Evolutionary conservation across 257 asterid genomes (phyloP).

Genomic region (Rubia yunnanensis): DNA sequence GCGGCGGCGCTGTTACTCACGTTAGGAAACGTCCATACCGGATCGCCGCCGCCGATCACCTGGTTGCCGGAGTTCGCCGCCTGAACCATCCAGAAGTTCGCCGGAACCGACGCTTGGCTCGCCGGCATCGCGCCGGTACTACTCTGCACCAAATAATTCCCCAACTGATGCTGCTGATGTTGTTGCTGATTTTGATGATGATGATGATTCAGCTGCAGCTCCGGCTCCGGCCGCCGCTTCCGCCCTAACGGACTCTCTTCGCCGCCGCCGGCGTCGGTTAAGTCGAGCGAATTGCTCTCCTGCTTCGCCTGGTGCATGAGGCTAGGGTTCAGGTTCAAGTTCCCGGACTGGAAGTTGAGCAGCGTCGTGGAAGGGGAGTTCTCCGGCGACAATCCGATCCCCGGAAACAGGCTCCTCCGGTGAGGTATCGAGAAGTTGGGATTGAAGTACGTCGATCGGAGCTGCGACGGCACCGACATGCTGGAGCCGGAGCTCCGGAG

Average conservation of each 20-base stretch:
- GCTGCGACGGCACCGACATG: conserved; percentile 91
- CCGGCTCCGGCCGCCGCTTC: conserved; percentile 60
- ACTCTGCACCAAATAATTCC: conserved; percentile 65
- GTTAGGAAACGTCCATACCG: conserved; percentile 74
- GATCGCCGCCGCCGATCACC: conserved; percentile 65
- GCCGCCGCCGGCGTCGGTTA: conserved; percentile 21
- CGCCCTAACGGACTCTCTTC: conserved; percentile 43
- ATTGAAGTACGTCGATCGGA: conserved; percentile 59
- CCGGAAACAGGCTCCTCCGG: conserved; percentile 46
- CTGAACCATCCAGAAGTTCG: conserved; percentile 80
- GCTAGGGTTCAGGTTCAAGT: conserved; percentile 44
- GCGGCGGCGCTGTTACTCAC: conserved; percentile 50
- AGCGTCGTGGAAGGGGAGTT: conserved; percentile 37
- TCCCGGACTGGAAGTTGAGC: conserved; percentile 51
- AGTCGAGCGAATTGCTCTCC: conserved; percentile 41
- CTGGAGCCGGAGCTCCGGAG: conserved; percentile 85
- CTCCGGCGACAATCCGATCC: conserved; percentile 56
- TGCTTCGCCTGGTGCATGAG: conserved; percentile 45
- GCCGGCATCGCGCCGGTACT: conserved; percentile 64
- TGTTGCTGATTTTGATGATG: conserved; percentile 47
- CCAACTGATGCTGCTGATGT: conserved; percentile 55
- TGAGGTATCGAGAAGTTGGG: conserved; percentile 52
- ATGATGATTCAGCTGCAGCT: conserved; percentile 33
- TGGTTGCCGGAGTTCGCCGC: conserved; percentile 68
- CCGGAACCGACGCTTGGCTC: conserved; percentile 65